Evolutionary conservation across 2,329 filamentous ascomycete genomes (phyloP), one percentile per base, ranked within the genome.

Genomic region (Madurella fahalii): DNA sequence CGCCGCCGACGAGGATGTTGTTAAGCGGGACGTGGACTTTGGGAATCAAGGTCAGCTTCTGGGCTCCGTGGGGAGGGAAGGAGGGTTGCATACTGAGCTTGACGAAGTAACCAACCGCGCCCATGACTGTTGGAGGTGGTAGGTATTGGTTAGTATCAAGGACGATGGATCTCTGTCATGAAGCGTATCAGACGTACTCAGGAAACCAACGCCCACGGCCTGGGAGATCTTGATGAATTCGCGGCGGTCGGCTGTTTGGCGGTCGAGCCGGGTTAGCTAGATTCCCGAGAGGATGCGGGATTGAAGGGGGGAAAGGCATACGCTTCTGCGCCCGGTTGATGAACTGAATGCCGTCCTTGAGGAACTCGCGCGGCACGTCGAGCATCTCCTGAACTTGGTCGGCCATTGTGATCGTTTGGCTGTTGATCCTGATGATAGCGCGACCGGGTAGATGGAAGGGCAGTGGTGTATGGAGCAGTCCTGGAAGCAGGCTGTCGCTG

Each of bases 311-410:
- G 40, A 31, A 8, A 34, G 15, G 44, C 79, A 55, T 72, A 82
- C 80, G 81, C 74, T 84, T 84, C 61, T 80, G 81, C 74, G 81
- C 83, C 67, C 78, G 74, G 72, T 78, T 80, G 71, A 84, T 75
- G 74, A 85, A 85, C 63, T 84, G 80, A 57, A 81, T 75, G 66
- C 82, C 82, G 59, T 84, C 82, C 68, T 73, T 78, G 66, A 84
- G 70, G 71, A 87, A 87, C 72, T 86, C 83, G 69, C 77, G 76
- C 65, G 84, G 84, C 69, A 85, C 80, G 62, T 89, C 86, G 69
- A 87, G 79, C 67, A 89, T 75, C 69, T 88, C 84, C 72, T 87
- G 83, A 65, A 89, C 71, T 71, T 85, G 80, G 70, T 87, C 85
- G 72, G 83, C 78, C 82, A 85, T 84, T 68, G 64, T 74, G 70